Evolutionary conservation across 2,329 filamentous ascomycete species (phyloP), one percentile per base, ranked within the genome.

Genomic region (Thielaviopsis euricoi): DNA sequence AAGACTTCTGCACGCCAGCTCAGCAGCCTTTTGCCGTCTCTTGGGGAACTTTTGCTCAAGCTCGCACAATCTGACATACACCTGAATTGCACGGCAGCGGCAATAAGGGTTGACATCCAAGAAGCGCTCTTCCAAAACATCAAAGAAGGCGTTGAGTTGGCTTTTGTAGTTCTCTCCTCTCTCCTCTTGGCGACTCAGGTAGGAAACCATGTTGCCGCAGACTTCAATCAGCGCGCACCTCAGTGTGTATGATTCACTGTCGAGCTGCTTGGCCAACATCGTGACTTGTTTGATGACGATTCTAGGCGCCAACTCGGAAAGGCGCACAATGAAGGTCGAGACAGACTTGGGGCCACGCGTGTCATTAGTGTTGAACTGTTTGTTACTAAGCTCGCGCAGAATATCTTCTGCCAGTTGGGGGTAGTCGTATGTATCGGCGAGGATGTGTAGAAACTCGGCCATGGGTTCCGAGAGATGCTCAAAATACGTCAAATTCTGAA

Each of bases 401-500:
- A 97, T 87, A 67, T 98, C 93, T 68, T 96, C 93, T 4, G 89
- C 86, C 9, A 98, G 77, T 66, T 98, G 93, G 17, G 90, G 87
- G 68, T 97, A 95, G 71, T 98, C 93, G 72, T 97, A 98, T 73
- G 96, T 91, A 68, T 97, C 90, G 0, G 90, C 85, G 25, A 98
- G 76, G 66, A 97, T 98, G 65, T 97, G 89, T 4, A 98, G 74
- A 65, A 98, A 95, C 69, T 98, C 94, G 33, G 93, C 93, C 93
- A 98, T 98, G 1, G 93, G 93, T 67, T 98, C 93, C 0, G 93
- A 91, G n/a, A 98, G 74, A 70, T 98, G 93, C 71, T 98, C 93
- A 66, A 97, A 98, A 69, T 98, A 98, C 5, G 93, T 95, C 63
- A 98, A 73, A 67, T 93, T 97, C 70, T 98, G 93, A 57, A 97